Conservation (phyloP, 306 rosid species). For the Lathyrus tuberosus region DNA sequence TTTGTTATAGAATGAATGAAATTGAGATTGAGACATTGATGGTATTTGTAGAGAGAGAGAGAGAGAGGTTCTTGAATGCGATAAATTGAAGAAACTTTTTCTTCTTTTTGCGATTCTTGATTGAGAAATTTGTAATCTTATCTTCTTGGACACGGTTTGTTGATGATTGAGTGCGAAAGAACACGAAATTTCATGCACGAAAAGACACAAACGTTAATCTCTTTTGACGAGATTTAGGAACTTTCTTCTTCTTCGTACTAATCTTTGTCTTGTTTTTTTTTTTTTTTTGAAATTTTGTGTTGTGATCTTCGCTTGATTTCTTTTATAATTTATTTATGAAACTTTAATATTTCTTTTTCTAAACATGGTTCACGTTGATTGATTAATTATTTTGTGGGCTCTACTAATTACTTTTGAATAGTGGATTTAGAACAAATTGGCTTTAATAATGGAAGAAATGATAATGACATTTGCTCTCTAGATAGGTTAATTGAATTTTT, state of each 20-base stretch:
- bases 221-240: background rate
- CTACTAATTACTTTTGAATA: background rate
- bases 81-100: too few species aligned
- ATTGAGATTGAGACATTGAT: constrained; percentile 35
- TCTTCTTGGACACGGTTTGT: constrained; percentile 20
- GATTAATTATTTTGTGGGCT: background rate
- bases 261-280: background rate
- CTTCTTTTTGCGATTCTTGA: background rate
- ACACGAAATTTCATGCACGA: constrained; percentile 25
- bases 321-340: too few species aligned
- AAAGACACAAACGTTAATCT: background rate
- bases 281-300: background rate
- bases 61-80: constrained; percentile 10
- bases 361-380: background rate
- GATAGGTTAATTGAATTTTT: background rate
- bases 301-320: too few species aligned
- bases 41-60: constrained; percentile 51
- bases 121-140: constrained; percentile 4
- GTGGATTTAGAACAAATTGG: too few species aligned
- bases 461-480: too few species aligned
- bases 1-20: background rate
- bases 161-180: background rate
- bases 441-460: too few species aligned
- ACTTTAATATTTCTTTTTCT: background rate
- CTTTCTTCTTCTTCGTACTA: background rate